These are phyloP conservation scores for Clathrospora elynae DNA, from an alignment of 2,329 filamentous ascomycete genomes.

Conservation along the genomic window DNA sequence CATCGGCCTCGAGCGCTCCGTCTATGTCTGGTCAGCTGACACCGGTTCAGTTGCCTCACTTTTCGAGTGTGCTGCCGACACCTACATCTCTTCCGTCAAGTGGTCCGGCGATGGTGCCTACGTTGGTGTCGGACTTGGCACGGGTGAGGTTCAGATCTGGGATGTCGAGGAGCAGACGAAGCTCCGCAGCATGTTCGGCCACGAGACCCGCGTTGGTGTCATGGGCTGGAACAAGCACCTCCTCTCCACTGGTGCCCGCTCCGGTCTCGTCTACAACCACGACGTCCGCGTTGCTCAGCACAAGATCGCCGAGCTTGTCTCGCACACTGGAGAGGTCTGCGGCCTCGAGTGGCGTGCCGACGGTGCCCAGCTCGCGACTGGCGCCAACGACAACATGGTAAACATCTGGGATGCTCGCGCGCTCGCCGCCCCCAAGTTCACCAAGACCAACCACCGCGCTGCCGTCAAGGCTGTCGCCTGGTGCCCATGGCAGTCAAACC, in stretches of 20 bases:
- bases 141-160: constrained; percentile 98
- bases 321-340: constrained; percentile 96
- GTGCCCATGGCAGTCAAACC: constrained; percentile 99
- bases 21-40: constrained; percentile 98
- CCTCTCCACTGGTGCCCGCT: constrained; percentile 91
- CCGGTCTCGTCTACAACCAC: constrained; percentile 96
- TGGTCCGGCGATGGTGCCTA: constrained; percentile 98
- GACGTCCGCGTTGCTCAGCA: constrained; percentile 97
- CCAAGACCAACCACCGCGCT: constrained; percentile 99
- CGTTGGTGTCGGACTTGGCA: constrained; percentile 90
- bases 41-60: constrained; percentile 87
- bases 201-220: constrained; percentile 93
- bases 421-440: constrained; percentile 93
- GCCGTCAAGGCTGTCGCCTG: constrained; percentile 97
- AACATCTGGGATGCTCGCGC: constrained; percentile 99
- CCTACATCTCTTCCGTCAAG: constrained; percentile 97
- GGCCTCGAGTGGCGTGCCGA: constrained; percentile 97
- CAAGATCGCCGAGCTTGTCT: constrained; percentile 96
- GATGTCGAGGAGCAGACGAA: constrained; percentile 94
- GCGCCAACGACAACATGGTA: constrained; percentile 98
- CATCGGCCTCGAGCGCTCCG: constrained; percentile 93
- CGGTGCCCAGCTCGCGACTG: constrained; percentile 93
- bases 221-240: constrained; percentile 99
- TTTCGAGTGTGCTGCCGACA: constrained; percentile 84
- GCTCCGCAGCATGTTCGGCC: constrained; percentile 97